Evolutionary conservation across 1,284 basidiomycete species (phyloP).

Genomic region (Marasmius sp.): DNA sequence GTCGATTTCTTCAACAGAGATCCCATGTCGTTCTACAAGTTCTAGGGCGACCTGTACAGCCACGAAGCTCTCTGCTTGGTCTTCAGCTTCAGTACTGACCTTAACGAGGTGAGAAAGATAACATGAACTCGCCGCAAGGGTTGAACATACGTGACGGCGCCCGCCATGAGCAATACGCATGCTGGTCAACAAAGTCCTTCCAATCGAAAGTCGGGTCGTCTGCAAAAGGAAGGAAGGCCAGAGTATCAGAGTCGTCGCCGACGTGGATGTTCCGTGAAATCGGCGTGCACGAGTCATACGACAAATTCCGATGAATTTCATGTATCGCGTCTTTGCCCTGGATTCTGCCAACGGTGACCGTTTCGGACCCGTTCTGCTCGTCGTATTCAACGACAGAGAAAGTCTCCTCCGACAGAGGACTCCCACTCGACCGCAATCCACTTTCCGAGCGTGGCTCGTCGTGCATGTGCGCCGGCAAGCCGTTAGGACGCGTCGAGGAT

Average conservation of each 20-base stretch:
- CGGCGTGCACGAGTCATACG: constrained; percentile 55
- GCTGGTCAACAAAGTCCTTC: constrained; percentile 36
- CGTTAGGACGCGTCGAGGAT: neutral
- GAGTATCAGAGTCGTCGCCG: constrained; percentile 55
- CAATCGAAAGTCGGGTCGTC: constrained; percentile 53
- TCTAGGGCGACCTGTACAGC: constrained; percentile 42
- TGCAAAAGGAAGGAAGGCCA: constrained; percentile 59
- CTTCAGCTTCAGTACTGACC: neutral
- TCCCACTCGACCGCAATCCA: neutral
- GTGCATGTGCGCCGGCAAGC: neutral
- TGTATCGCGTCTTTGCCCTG: neutral
- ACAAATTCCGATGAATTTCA: constrained; percentile 29
- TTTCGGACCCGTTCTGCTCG: neutral
- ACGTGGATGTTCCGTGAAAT: constrained; percentile 41
- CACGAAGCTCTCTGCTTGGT: constrained; percentile 42
- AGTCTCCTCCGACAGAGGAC: neutral
- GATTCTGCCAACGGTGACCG: neutral
- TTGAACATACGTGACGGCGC: constrained; percentile 25
- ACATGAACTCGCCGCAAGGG: constrained; percentile 46
- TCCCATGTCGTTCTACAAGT: constrained; percentile 32
- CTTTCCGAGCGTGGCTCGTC: neutral
- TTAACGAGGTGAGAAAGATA: constrained; percentile 9
- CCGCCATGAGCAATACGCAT: constrained; percentile 51
- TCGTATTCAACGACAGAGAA: neutral
- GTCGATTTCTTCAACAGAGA: constrained; percentile 43